phyloP scores from a whole-genome alignment of 2,329 filamentous ascomycete genomes.

The Cytospora piceicola region DNA sequence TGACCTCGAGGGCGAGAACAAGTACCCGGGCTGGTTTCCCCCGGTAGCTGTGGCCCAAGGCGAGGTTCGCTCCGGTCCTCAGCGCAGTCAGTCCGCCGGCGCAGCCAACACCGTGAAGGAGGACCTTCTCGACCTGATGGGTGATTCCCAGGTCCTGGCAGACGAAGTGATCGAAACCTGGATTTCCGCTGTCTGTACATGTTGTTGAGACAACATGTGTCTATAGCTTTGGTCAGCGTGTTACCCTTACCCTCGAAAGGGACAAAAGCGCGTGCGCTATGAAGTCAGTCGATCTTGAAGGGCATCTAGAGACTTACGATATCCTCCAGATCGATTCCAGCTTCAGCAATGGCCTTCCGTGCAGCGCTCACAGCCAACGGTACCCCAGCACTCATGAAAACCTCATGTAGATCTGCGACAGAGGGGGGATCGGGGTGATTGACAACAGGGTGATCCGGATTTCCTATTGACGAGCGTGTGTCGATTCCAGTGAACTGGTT shows the following conservation, averaged over 20 bases:
- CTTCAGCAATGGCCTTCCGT: constrained; percentile 59
- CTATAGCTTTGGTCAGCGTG: constrained; percentile 10
- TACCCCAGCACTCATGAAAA: constrained; percentile 61
- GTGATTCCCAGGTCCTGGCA: constrained; percentile 60
- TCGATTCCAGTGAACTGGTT: constrained; percentile 68
- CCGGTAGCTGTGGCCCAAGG: constrained; percentile 63
- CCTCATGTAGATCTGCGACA: constrained; percentile 57
- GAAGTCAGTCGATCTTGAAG: not conserved
- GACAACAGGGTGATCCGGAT: constrained; percentile 62
- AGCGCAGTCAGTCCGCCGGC: constrained; percentile 65
- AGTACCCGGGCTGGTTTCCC: constrained; percentile 65
- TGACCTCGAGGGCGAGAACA: constrained; percentile 67
- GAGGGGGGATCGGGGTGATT: constrained; percentile 59
- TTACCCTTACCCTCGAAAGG: not conserved
- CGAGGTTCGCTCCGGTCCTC: constrained; percentile 68
- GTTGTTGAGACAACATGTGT: constrained; percentile 71
- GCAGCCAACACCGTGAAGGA: constrained; percentile 70
- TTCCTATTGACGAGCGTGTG: constrained; percentile 63
- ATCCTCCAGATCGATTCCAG: constrained; percentile 52
- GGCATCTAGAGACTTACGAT: constrained; percentile 42
- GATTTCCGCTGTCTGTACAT: constrained; percentile 71
- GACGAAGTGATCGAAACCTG: constrained; percentile 69
- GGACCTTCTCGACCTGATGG: constrained; percentile 64
- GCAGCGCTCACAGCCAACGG: constrained; percentile 60
- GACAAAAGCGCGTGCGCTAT: not conserved